Conservation (phyloP, 306 rosid genomes). For the Casuarina equisetifolia region DNA sequence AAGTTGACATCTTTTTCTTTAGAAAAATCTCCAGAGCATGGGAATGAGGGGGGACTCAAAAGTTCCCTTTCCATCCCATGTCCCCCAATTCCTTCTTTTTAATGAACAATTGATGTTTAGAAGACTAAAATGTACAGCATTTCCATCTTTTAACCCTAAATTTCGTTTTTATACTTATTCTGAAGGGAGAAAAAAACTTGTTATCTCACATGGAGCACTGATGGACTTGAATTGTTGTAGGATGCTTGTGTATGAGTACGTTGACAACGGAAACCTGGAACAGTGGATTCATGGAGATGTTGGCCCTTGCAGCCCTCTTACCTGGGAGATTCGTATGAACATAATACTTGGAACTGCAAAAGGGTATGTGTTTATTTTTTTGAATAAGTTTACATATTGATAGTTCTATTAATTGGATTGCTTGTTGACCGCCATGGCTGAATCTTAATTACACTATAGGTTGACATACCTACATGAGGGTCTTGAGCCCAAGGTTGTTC, state of each 20-base stretch:
- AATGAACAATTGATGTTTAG: too few species aligned
- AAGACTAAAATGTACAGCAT: too few species aligned
- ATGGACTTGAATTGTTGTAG: constrained; percentile 26
- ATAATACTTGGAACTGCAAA: constrained; percentile 58
- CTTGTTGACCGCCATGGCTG: not conserved
- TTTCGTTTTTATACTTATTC: not conserved
- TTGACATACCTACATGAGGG: constrained; percentile 67
- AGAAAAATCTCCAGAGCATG: too few species aligned
- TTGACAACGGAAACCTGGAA: constrained; percentile 63
- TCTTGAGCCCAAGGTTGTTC: constrained; percentile 66
- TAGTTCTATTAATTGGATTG: not conserved
- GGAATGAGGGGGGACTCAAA: too few species aligned
- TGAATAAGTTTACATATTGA: not conserved
- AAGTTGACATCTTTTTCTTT: too few species aligned
- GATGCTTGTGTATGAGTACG: constrained; percentile 64
- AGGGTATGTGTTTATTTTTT: constrained; percentile 37
- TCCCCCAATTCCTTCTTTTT: too few species aligned
- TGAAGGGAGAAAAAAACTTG: not conserved
- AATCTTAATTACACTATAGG: constrained; percentile 23
- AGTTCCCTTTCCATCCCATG: too few species aligned
- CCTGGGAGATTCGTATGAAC: constrained; percentile 61
- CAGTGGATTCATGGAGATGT: constrained; percentile 72
- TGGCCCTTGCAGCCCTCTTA: constrained; percentile 52
- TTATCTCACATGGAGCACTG: constrained; percentile 6
- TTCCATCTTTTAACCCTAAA: not conserved